A percentile compares a stretch with the other conserved stretches of the same genome.
Evolutionary conservation across 257 asterid species (phyloP).

Genomic region (Handroanthus guayacan): DNA sequence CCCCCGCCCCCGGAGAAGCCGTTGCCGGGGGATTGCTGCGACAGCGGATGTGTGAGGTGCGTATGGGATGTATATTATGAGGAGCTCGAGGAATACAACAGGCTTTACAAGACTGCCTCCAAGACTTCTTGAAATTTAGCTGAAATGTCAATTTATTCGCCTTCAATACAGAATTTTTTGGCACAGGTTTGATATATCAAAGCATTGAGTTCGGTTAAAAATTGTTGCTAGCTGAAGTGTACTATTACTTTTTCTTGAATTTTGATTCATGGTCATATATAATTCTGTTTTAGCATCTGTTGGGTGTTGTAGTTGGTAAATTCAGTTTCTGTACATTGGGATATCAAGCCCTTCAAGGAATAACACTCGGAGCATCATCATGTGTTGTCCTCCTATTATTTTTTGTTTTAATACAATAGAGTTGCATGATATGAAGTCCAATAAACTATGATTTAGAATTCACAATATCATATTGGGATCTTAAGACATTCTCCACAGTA

Average conservation of each 20-base stretch:
- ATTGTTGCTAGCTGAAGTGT: not conserved
- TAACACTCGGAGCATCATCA: not conserved
- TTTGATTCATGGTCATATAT: not conserved
- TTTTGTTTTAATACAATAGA: not conserved
- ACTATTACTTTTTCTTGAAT: not conserved
- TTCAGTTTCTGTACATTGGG: slow-evolving; percentile 5
- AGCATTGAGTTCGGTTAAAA: not conserved
- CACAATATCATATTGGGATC: not conserved
- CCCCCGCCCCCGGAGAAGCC: slow-evolving; percentile 91
- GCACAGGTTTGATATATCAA: slow-evolving; percentile 24
- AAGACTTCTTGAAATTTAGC: slow-evolving; percentile 24
- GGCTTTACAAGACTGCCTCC: slow-evolving; percentile 42
- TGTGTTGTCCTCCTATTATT: slow-evolving; percentile 1
- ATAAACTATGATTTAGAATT: not conserved
- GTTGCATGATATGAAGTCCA: not conserved
- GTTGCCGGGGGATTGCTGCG: slow-evolving; percentile 82
- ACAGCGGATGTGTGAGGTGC: slow-evolving; percentile 82
- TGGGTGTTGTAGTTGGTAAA: not conserved
- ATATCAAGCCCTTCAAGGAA: slow-evolving; percentile 11
- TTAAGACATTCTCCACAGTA: not conserved
- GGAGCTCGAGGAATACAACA: slow-evolving; percentile 76
- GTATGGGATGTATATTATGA: slow-evolving; percentile 82
- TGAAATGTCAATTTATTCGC: not conserved
- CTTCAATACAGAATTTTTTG: not conserved
- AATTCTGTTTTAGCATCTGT: not conserved